phyloP scores from a whole-genome alignment of 345 rosid genomes.

The Rhizophora mangle region DNA sequence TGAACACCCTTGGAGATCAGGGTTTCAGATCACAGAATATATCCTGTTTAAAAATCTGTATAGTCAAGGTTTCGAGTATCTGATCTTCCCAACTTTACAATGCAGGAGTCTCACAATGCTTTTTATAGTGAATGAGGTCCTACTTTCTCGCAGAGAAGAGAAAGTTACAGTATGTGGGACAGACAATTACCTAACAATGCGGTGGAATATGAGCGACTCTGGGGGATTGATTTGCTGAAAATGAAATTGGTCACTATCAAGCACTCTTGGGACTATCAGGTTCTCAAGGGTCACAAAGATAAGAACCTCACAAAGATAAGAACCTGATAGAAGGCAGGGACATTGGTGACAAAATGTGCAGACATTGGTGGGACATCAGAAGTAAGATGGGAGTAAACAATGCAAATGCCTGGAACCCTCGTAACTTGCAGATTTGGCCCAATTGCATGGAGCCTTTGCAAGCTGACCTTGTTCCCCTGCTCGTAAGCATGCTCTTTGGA shows the following conservation, averaged over 20 bases:
- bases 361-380: constrained; percentile 37
- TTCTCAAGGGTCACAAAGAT: constrained; percentile 27
- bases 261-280: constrained; percentile 34
- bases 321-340: constrained; percentile 35
- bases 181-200: constrained; percentile 29
- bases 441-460: constrained; percentile 22
- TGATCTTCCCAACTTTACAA: too few relatives aligned
- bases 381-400: constrained; percentile 27
- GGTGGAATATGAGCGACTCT: constrained; percentile 26
- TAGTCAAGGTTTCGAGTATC: too few relatives aligned
- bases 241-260: constrained; percentile 15
- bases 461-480: constrained; percentile 22
- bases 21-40: too few relatives aligned
- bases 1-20: too few relatives aligned
- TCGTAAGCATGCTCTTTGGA: constrained; percentile 26
- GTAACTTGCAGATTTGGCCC: constrained; percentile 29
- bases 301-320: constrained; percentile 15
- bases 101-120: too few relatives aligned
- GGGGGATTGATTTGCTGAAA: constrained; percentile 25
- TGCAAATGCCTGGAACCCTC: constrained; percentile 36
- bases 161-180: neutral
- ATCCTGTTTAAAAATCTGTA: too few relatives aligned
- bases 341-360: constrained; percentile 34
- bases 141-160: neutral
- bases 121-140: neutral